phyloP scores from a whole-genome alignment of 306 rosid genomes.

The Neltuma alba region DNA sequence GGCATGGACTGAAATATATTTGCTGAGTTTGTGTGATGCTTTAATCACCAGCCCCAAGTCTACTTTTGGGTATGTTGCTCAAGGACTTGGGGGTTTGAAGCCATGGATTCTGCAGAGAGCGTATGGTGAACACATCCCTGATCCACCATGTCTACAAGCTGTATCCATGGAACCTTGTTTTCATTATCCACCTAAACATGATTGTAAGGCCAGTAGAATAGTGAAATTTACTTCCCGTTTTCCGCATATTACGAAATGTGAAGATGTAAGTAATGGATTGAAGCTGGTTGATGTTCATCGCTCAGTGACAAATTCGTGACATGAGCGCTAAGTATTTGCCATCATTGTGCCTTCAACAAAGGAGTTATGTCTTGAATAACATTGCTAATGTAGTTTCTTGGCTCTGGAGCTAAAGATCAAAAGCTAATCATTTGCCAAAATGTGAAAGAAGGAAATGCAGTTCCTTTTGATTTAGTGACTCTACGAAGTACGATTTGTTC shows the following conservation, averaged over 20 bases:
- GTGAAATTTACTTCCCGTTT: constrained; percentile 54
- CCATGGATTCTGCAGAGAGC: constrained; percentile 76
- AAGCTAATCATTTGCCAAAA: neutral
- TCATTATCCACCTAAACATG: constrained; percentile 58
- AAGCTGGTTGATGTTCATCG: constrained; percentile 45
- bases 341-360: neutral
- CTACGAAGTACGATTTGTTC: neutral
- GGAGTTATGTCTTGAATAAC: neutral
- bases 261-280: constrained; percentile 70
- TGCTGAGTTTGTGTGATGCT: constrained; percentile 70
- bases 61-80: constrained; percentile 84
- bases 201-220: constrained; percentile 57
- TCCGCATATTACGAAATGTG: constrained; percentile 66
- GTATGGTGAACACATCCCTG: constrained; percentile 50
- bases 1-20: constrained; percentile 78
- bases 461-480: neutral
- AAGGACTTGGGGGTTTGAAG: constrained; percentile 73
- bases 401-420: neutral
- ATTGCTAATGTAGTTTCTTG: neutral
- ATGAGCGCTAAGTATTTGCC: neutral
- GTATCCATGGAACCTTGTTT: constrained; percentile 51
- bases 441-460: neutral
- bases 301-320: constrained; percentile 13
- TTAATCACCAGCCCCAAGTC: constrained; percentile 75
- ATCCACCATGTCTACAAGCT: constrained; percentile 70